phyloP scores from a whole-genome alignment of 208 protist species.

The Plasmodiophora brassicae region DNA sequence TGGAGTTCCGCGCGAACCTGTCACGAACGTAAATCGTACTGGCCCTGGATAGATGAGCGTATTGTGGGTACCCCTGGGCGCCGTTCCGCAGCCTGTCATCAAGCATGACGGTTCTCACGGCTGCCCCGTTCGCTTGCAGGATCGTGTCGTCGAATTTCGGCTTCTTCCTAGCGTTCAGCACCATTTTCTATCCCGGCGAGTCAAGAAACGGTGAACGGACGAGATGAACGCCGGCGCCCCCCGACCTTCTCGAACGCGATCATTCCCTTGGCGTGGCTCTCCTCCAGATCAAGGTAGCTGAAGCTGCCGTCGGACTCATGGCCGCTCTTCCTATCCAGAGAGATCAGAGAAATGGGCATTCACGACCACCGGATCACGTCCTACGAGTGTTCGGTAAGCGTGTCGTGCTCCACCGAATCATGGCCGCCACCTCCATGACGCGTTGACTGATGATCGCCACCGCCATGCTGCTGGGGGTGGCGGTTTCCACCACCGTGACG shows the following conservation, averaged over 20 bases:
- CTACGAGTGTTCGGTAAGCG: neutral
- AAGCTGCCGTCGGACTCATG: neutral
- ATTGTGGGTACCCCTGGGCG: neutral
- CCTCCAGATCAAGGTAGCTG: constrained; percentile 28
- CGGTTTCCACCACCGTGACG: too few relatives aligned
- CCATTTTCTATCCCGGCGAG: constrained; percentile 34
- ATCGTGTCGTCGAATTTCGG: constrained; percentile 27
- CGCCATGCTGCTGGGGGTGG: neutral
- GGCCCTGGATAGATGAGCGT: neutral
- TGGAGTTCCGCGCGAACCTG: constrained; percentile 13
- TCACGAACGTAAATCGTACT: neutral
- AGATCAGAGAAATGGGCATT: neutral
- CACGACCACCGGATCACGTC: neutral
- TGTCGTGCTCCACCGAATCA: neutral
- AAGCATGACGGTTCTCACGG: neutral
- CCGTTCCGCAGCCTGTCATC: constrained; percentile 15
- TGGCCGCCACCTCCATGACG: neutral
- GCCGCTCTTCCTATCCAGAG: neutral
- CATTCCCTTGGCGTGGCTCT: neutral
- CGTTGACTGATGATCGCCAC: neutral
- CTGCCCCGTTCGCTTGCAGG: neutral
- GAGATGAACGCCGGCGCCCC: neutral
- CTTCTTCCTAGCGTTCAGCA: neutral
- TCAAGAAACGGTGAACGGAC: neutral
- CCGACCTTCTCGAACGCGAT: neutral